Conservation (phyloP, 2,329 filamentous ascomycete genomes). For the Cadophora malorum region DNA sequence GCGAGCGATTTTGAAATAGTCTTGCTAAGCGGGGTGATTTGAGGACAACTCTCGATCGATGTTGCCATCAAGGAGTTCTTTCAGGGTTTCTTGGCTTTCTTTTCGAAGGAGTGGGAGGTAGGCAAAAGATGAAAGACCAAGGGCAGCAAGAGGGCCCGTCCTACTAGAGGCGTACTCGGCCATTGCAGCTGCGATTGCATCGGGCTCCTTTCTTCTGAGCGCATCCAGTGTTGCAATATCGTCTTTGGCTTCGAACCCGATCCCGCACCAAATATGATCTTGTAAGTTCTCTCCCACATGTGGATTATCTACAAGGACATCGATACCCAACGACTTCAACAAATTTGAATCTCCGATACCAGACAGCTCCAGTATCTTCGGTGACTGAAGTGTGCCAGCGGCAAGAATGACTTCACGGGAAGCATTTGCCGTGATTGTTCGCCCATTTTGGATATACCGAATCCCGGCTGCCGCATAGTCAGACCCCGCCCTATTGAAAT, state of each 20-base stretch:
- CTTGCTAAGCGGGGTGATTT: background rate
- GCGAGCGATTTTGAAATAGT: background rate
- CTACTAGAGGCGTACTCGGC: background rate
- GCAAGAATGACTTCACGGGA: slow-evolving; percentile 38
- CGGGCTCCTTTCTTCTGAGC: background rate
- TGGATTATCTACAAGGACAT: slow-evolving; percentile 37
- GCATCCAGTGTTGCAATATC: background rate
- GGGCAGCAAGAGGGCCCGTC: background rate
- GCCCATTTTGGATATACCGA: background rate
- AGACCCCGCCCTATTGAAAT: background rate
- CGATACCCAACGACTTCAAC: background rate
- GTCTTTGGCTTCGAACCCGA: background rate
- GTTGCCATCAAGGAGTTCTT: background rate
- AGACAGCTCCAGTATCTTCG: slow-evolving; percentile 46
- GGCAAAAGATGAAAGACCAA: background rate
- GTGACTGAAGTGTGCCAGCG: slow-evolving; percentile 40
- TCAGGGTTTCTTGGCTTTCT: background rate
- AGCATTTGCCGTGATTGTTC: background rate
- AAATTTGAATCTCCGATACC: slow-evolving; percentile 40
- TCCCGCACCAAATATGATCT: slow-evolving; percentile 40
- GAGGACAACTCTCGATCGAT: background rate
- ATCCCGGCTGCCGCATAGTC: background rate
- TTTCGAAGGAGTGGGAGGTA: background rate
- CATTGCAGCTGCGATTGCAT: background rate
- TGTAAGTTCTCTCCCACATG: slow-evolving; percentile 50